These are phyloP conservation scores for Boeremia lycopersici DNA, from an alignment of 2,329 filamentous ascomycete genomes.

Conservation along the genomic window DNA sequence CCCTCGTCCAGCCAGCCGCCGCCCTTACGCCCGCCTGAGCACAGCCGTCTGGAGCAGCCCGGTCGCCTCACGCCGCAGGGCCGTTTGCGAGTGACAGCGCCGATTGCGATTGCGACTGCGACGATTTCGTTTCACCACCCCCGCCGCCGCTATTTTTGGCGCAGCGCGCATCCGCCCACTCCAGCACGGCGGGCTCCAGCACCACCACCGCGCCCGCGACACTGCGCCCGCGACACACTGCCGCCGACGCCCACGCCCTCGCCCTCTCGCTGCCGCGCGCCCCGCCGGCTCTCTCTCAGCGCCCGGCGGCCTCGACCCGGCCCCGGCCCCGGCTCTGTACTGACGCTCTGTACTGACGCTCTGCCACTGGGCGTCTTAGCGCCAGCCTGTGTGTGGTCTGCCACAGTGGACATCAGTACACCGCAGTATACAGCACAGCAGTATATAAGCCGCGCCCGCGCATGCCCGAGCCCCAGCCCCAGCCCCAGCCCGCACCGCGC, in stretches of 20 bases:
- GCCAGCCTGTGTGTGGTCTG: conserved; percentile 9
- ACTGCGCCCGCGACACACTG: conserved; percentile 14
- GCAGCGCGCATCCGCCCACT: conserved; percentile 7
- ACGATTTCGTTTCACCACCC: conserved; percentile 13
- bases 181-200: not conserved
- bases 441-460: conserved; percentile 27
- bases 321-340: no score
- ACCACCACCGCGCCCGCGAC: conserved; percentile 18
- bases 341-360: no score
- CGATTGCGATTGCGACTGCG: not conserved
- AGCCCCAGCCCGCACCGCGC: conserved; percentile 16
- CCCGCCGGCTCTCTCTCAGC: no score
- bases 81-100: not conserved
- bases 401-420: not conserved
- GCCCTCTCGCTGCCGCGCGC: not conserved
- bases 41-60: not conserved
- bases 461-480: conserved; percentile 39
- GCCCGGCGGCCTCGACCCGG: no score
- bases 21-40: no score
- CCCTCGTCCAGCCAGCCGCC: conserved; percentile 21
- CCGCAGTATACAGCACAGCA: conserved; percentile 13
- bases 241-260: conserved; percentile 29
- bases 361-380: not conserved
- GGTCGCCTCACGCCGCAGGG: not conserved
- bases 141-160: conserved; percentile 18